Evolutionary conservation across 352 stramenopile species (phyloP), one percentile per base, ranked within the genome.

Genomic region (Aphanomyces astaci): DNA sequence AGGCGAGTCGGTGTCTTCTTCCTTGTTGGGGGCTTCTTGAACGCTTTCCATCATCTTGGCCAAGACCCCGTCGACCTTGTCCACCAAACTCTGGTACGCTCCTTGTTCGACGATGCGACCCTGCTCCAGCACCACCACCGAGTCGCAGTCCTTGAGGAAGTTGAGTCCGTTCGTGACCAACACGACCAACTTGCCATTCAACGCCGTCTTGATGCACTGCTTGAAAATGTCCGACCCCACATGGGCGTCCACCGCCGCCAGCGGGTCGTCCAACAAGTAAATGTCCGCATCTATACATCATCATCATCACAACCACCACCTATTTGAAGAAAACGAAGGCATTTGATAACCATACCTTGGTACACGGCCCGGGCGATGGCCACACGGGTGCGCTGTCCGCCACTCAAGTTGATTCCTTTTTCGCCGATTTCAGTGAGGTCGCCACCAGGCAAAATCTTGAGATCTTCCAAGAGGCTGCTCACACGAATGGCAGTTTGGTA

Each of bases 1-100:
- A n/a, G n/a, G n/a, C n/a, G n/a, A n/a, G 33, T 57, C 69, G 13
- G 1, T 33, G 2, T 45, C 33, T 4, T 78, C 75, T 43, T 88
- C 78, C 52, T 87, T 71, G 24, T 81, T 78, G 36, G 88, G 78
- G 19, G 72, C 81, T 64, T 89, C 78, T 11, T 76, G 74, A 56
- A 89, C 89, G 64, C 85, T 88, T 3, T 76, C 73, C 53, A 88
- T 76, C 77, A 91, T 84, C 51, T 86, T 76, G 54, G 78, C 74
- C 19, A 90, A 48, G 39, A 82, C 69, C 10, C 66, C 76, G 39
- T 82, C 83, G 25, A 25, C 19, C 66, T 79, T 79, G 5, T 73
- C 73, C 54, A 91, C 79, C 45, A 92, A 28, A 22, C 79, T 70
- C 31, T 88, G 76, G 75, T 88, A 92, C 22, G 78, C 66, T 9